These are phyloP conservation scores for Tetrastigma voinierianum DNA, from an alignment of 164 flowering plant genomes.

Conservation along the genomic window DNA sequence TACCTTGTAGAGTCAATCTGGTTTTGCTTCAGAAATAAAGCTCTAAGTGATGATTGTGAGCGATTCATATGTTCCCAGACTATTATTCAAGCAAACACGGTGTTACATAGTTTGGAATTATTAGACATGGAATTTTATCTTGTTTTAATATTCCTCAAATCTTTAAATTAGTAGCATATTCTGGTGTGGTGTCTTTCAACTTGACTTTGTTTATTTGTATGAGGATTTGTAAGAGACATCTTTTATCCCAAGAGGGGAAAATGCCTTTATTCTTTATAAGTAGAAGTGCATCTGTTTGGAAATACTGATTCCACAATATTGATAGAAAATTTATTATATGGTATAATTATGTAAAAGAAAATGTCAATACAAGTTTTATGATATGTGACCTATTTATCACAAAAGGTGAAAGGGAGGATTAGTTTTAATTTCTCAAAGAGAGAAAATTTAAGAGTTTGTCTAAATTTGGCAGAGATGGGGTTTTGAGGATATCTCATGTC, in stretches of 20 bases:
- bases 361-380: background rate
- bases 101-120: slow-evolving; percentile 23
- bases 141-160: background rate
- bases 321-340: background rate
- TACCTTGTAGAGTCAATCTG: slow-evolving; percentile 74
- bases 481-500: no score
- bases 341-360: background rate
- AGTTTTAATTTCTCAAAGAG: no score
- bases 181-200: background rate
- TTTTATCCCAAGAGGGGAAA: no score
- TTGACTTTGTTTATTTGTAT: no score
- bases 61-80: slow-evolving; percentile 83
- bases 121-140: background rate
- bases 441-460: no score
- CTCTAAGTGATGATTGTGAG: slow-evolving; percentile 96
- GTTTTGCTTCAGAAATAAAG: slow-evolving; percentile 99
- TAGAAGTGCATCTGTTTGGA: no score
- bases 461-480: no score
- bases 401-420: no score
- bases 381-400: background rate
- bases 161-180: no score
- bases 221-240: no score
- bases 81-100: slow-evolving; percentile 92
- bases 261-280: no score
- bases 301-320: no score